Evolutionary conservation across 163 green algal genomes (phyloP).

Genomic region (Chlamydomonas reinhardtii): DNA sequence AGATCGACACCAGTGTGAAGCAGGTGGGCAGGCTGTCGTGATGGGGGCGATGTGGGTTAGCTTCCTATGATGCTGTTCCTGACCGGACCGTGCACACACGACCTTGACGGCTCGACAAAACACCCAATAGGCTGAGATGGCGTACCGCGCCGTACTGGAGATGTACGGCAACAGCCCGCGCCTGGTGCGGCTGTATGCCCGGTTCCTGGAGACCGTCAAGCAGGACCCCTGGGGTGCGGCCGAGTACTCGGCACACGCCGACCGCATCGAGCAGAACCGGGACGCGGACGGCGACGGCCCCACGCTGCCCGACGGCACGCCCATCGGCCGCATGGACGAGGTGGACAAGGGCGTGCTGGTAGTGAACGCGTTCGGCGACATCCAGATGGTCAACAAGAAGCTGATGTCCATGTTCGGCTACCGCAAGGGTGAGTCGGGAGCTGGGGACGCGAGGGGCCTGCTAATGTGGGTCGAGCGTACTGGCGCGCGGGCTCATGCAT

Average conservation of each 20-base stretch:
- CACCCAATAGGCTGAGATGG: constrained; percentile 5
- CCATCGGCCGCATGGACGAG: constrained; percentile 40
- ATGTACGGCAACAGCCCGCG: constrained; percentile 38
- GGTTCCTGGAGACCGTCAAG: constrained; percentile 41
- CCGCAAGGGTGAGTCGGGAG: constrained; percentile 2
- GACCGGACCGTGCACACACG: too few relatives aligned
- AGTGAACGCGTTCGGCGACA: constrained; percentile 40
- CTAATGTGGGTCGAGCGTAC: too few relatives aligned
- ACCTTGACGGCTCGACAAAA: neutral
- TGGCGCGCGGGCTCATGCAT: too few relatives aligned
- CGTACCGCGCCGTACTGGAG: constrained; percentile 32
- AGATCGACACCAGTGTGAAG: constrained; percentile 21
- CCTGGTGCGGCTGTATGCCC: constrained; percentile 39
- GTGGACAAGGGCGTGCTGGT: constrained; percentile 48
- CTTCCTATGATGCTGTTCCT: too few relatives aligned
- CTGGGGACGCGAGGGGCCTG: neutral
- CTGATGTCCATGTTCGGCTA: constrained; percentile 36
- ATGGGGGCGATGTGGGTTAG: too few relatives aligned
- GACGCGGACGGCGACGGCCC: constrained; percentile 30
- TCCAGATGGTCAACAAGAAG: constrained; percentile 32
- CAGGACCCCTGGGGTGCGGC: constrained; percentile 40
- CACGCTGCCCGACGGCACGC: constrained; percentile 35
- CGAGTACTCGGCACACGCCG: constrained; percentile 12
- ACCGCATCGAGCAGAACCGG: constrained; percentile 20
- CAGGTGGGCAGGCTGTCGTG: neutral